A percentile compares a stretch with the other conserved stretches of the same genome.
These are phyloP conservation scores for Tricholoma terreum DNA, from an alignment of 768 basidiomycete genomes.

Conservation along the genomic window DNA sequence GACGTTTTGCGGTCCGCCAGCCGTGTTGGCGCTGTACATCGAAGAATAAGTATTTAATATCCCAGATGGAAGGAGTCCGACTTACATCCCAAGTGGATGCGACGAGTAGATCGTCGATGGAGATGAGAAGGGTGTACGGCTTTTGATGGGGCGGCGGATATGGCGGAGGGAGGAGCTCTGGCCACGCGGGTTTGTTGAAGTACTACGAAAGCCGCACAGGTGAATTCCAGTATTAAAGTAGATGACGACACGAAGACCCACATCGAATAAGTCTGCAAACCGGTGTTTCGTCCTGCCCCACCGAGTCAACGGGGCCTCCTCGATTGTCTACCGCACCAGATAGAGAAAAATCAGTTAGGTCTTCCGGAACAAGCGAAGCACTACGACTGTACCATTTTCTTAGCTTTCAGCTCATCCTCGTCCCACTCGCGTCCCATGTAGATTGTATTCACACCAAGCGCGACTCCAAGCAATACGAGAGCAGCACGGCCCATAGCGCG, in stretches of 20 bases:
- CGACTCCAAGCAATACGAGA: constrained; percentile 52
- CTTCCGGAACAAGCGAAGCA: no score
- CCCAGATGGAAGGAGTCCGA: constrained; percentile 17
- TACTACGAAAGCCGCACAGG: constrained; percentile 43
- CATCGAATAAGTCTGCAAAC: constrained; percentile 65
- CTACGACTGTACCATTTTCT: constrained; percentile 52
- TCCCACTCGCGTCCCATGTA: constrained; percentile 82
- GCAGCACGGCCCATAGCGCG: constrained; percentile 53
- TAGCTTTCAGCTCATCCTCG: constrained; percentile 60
- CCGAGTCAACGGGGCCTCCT: constrained; percentile 58
- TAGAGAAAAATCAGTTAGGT: background rate
- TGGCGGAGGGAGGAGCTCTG: constrained; percentile 86
- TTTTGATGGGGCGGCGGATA: constrained; percentile 80
- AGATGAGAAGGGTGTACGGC: constrained; percentile 88
- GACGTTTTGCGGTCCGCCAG: constrained; percentile 97
- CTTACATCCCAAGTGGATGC: constrained; percentile 95
- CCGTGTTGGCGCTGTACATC: constrained; percentile 75
- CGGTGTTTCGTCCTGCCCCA: constrained; percentile 64
- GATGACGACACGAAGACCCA: constrained; percentile 35
- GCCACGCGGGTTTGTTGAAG: constrained; percentile 93
- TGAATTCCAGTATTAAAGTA: background rate
- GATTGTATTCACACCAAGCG: constrained; percentile 51
- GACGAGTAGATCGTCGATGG: constrained; percentile 88
- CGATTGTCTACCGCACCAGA: constrained; percentile 42
- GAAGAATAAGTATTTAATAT: background rate